Conservation (phyloP, 1,284 basidiomycete genomes). For the Ceraceosorus guamensis region DNA sequence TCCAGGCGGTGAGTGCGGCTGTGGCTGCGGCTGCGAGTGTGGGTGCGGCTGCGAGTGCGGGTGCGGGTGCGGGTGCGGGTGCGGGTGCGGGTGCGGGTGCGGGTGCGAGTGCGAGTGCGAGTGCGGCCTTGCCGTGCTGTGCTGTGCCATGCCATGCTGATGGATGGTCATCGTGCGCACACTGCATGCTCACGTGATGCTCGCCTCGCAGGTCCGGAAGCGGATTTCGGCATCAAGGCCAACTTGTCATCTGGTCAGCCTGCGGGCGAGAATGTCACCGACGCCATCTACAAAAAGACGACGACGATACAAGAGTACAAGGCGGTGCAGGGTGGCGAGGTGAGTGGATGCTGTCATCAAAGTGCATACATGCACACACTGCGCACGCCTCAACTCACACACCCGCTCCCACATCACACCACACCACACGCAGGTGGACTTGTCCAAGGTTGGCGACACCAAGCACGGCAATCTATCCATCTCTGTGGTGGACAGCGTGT, state of each 20-base stretch:
- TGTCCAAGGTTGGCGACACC: constrained; percentile 72
- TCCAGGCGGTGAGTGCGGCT: constrained; percentile 58
- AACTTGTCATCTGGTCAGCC: constrained; percentile 95
- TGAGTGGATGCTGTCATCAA: neutral
- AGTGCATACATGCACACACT: neutral
- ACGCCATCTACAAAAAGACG: constrained; percentile 86
- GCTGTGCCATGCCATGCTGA: too few species aligned
- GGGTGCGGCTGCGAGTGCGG: too few species aligned
- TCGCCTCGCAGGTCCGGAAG: constrained; percentile 68
- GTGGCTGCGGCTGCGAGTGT: too few species aligned
- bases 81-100: too few species aligned
- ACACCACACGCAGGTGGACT: constrained; percentile 57
- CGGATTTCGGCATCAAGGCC: constrained; percentile 99
- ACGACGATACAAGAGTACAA: constrained; percentile 81
- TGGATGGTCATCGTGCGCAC: too few species aligned
- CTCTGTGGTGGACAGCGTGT: constrained; percentile 86
- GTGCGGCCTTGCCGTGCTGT: too few species aligned
- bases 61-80: too few species aligned
- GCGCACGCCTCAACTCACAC: neutral
- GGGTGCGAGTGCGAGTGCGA: too few species aligned
- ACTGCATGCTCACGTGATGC: neutral
- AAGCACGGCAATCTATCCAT: constrained; percentile 69
- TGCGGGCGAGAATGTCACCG: constrained; percentile 85
- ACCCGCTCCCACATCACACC: neutral
- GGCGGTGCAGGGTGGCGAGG: constrained; percentile 65